Conservation (phyloP, 441 rosid genomes). For the Melastoma candidum region DNA sequence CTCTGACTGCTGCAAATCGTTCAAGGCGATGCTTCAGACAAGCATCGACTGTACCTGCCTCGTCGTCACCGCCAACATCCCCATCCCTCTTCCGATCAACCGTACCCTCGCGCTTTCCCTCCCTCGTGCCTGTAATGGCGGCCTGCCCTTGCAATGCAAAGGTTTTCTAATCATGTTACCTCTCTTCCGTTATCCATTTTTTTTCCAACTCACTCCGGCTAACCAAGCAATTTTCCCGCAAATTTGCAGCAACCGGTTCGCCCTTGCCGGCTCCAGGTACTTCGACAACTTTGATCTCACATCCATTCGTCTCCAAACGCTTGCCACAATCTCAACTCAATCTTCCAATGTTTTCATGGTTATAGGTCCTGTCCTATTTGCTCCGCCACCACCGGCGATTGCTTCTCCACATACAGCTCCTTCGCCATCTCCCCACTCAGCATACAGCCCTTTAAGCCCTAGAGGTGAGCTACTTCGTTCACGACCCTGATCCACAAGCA, state of each 20-base stretch:
- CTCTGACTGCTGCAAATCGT: constrained; percentile 43
- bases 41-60: constrained; percentile 65
- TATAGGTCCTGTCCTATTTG: too few relatives aligned
- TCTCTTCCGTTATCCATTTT: neutral
- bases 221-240: neutral
- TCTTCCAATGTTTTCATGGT: too few relatives aligned
- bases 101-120: constrained; percentile 54
- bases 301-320: too few relatives aligned
- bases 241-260: constrained; percentile 52
- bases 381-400: too few relatives aligned
- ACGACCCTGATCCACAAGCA: too few relatives aligned
- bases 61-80: constrained; percentile 54
- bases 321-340: too few relatives aligned
- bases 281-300: neutral
- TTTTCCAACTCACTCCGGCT: neutral
- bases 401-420: too few relatives aligned
- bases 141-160: constrained; percentile 61
- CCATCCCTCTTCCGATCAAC: constrained; percentile 52
- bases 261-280: constrained; percentile 82
- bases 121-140: constrained; percentile 57
- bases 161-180: constrained; percentile 19
- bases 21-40: constrained; percentile 34
- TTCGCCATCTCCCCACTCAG: too few relatives aligned
- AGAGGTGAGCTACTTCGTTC: too few relatives aligned
- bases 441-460: too few relatives aligned